These are phyloP conservation scores for Juglanconis juglandina DNA, from an alignment of 2,329 filamentous ascomycete genomes.

Conservation along the genomic window DNA sequence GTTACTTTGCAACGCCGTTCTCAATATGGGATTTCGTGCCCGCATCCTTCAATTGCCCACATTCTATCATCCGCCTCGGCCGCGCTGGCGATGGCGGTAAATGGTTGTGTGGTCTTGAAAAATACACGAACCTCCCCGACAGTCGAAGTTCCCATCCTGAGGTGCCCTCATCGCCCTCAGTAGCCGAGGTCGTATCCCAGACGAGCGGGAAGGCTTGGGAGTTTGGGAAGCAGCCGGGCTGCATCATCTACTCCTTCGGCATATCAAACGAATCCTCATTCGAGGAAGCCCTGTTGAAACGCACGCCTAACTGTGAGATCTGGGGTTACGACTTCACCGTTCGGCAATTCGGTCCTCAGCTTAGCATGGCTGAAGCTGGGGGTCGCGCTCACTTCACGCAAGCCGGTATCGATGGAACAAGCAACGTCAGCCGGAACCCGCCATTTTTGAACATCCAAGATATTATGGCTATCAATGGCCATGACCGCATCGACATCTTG, in stretches of 20 bases:
- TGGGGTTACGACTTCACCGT: slow-evolving; percentile 39
- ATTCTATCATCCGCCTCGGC: slow-evolving; percentile 37
- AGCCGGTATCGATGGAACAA: slow-evolving; percentile 29
- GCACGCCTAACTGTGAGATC: slow-evolving; percentile 33
- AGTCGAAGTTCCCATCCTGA: neutral
- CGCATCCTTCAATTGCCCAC: slow-evolving; percentile 37
- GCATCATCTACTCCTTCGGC: slow-evolving; percentile 38
- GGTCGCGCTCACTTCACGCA: slow-evolving; percentile 30
- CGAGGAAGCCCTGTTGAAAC: slow-evolving; percentile 33
- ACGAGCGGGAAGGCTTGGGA: slow-evolving; percentile 30
- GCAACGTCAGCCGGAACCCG: slow-evolving; percentile 24
- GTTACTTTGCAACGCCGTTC: slow-evolving; percentile 23
- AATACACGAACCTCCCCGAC: neutral
- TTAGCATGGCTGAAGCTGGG: slow-evolving; percentile 17
- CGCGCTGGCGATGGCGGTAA: slow-evolving; percentile 40
- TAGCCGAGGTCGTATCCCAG: slow-evolving; percentile 19
- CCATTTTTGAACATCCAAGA: slow-evolving; percentile 33
- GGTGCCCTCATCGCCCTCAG: neutral
- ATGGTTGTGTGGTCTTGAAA: slow-evolving; percentile 34
- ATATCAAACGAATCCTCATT: slow-evolving; percentile 35
- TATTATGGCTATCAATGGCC: slow-evolving; percentile 35
- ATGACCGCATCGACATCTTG: slow-evolving; percentile 37
- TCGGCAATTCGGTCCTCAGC: slow-evolving; percentile 28
- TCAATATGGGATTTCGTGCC: slow-evolving; percentile 39
- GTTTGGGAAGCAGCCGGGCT: slow-evolving; percentile 20